Evolutionary conservation across 768 basidiomycete species (phyloP).

Genomic region (Rhodotorula graminis): DNA sequence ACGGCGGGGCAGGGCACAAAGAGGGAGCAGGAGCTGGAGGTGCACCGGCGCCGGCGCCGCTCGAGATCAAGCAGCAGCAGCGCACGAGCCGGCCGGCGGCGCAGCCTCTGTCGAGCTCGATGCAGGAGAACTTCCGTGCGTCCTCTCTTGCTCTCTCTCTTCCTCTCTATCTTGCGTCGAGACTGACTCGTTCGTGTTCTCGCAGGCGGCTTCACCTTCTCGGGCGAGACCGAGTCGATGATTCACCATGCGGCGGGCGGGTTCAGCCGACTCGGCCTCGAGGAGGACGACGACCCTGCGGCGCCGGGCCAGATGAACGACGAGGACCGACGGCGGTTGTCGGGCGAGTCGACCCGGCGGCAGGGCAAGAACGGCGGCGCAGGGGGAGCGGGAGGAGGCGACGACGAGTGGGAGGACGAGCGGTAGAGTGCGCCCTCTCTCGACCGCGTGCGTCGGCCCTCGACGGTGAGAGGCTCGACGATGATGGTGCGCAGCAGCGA

Average conservation of each 20-base stretch:
- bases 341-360: background rate
- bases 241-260: slow-evolving; percentile 28
- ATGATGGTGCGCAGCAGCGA: background rate
- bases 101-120: slow-evolving; percentile 26
- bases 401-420: slow-evolving; percentile 3
- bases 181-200: background rate
- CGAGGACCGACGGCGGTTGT: background rate
- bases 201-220: slow-evolving; percentile 39
- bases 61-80: slow-evolving; percentile 23
- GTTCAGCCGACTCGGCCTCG: slow-evolving; percentile 14
- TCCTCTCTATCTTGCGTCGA: background rate
- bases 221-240: slow-evolving; percentile 34
- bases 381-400: no score
- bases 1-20: no score
- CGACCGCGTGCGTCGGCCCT: background rate
- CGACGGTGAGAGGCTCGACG: background rate
- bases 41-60: slow-evolving; percentile 10
- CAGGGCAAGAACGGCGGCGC: no score
- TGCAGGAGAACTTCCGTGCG: slow-evolving; percentile 40
- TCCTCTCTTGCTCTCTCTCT: background rate
- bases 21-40: background rate
- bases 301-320: background rate
- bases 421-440: background rate
- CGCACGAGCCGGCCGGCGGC: slow-evolving; percentile 1
- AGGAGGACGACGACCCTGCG: slow-evolving; percentile 7